Conservation (phyloP, 1,284 basidiomycete genomes). For the Anthracocystis panici-leucophaei region DNA sequence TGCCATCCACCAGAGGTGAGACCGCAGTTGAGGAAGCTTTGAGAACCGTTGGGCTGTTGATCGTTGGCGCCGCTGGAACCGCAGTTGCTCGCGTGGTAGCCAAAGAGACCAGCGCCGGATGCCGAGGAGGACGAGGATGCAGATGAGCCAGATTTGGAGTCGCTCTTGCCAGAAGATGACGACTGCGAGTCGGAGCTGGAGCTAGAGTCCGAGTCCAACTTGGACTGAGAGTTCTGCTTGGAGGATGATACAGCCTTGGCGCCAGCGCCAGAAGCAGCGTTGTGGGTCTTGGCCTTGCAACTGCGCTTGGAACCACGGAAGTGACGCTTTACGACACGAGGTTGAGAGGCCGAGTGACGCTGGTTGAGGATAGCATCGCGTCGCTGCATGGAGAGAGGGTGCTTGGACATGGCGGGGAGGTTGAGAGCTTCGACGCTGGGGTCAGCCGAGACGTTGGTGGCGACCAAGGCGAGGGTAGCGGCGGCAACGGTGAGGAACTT, state of each 20-base stretch:
- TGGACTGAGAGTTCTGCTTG: constrained; percentile 27
- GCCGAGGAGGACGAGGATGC: constrained; percentile 16
- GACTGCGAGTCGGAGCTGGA: constrained; percentile 25
- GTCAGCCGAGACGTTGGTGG: constrained; percentile 34
- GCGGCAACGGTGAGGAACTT: constrained; percentile 51
- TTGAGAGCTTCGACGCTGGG: constrained; percentile 25
- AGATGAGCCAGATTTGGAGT: constrained; percentile 22
- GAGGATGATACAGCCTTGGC: constrained; percentile 9
- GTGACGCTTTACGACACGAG: constrained; percentile 30
- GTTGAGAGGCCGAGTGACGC: constrained; percentile 5
- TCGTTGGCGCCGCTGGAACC: constrained; percentile 40
- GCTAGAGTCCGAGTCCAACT: constrained; percentile 2
- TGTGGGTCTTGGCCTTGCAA: constrained; percentile 40
- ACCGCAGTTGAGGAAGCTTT: constrained; percentile 62
- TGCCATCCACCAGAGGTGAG: constrained; percentile 51
- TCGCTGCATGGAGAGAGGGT: constrained; percentile 49
- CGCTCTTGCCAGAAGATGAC: constrained; percentile 17
- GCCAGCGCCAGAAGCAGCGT: constrained; percentile 24
- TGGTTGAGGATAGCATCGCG: constrained; percentile 41
- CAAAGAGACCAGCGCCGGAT: constrained; percentile 40
- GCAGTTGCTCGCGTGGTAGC: constrained; percentile 29
- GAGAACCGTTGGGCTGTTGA: constrained; percentile 54
- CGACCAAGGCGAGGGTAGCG: constrained; percentile 38
- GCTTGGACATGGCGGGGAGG: constrained; percentile 45
- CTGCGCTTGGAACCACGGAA: constrained; percentile 26